Evolutionary conservation across 2,329 filamentous ascomycete genomes (phyloP).

Genomic region (Pseudogymnoascus sp.): DNA sequence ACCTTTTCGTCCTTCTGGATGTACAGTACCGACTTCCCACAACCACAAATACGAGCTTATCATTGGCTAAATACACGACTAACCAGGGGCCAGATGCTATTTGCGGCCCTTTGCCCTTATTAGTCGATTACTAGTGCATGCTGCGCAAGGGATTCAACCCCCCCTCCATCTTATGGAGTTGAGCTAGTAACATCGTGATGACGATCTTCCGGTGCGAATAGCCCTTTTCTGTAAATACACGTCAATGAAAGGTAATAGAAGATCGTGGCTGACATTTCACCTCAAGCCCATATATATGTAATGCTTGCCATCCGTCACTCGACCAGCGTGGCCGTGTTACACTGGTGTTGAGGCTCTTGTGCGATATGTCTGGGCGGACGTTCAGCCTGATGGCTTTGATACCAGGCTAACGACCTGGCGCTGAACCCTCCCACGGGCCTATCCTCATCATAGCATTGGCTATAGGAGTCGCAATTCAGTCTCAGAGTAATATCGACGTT

Average conservation of each 20-base stretch:
- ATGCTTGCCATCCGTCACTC: conserved; percentile 1
- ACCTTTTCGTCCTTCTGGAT: not conserved
- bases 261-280: conserved; percentile 2
- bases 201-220: conserved; percentile 7
- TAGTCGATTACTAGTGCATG: not conserved
- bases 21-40: not conserved
- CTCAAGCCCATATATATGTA: not conserved
- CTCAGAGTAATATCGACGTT: not conserved
- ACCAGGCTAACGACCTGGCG: not conserved
- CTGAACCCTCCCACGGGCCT: not conserved
- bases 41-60: not conserved
- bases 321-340: not conserved
- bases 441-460: not conserved
- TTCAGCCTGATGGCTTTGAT: not conserved
- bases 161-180: not conserved
- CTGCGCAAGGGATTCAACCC: not conserved
- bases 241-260: conserved; percentile 5
- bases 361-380: not conserved
- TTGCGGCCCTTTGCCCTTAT: conserved; percentile 1
- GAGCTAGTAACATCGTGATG: conserved; percentile 9
- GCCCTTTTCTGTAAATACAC: not conserved
- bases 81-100: not conserved
- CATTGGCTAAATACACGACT: not conserved
- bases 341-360: conserved; percentile 1
- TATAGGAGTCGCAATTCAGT: not conserved